A percentile compares a stretch with the other conserved stretches of the same genome.
These are phyloP conservation scores for Penicillium riverlandense DNA, from an alignment of 495 filamentous ascomycete genomes.

Conservation along the genomic window DNA sequence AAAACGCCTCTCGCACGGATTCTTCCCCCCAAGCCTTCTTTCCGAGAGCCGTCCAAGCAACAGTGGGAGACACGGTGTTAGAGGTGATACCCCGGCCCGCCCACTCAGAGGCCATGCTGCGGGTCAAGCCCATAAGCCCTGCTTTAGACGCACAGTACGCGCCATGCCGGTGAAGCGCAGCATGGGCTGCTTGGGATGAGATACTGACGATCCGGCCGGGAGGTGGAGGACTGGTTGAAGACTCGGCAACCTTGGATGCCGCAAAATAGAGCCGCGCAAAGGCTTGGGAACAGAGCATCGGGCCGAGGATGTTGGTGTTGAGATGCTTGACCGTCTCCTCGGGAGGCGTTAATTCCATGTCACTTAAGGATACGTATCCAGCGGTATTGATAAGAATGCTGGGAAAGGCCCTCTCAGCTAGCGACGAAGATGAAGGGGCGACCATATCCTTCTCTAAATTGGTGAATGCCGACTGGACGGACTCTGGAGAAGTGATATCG, in stretches of 20 bases:
- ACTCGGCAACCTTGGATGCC: slow-evolving; percentile 8
- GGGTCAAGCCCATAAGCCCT: slow-evolving; percentile 37
- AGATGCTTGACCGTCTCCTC: slow-evolving; percentile 34
- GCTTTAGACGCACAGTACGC: slow-evolving; percentile 45
- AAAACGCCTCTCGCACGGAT: slow-evolving; percentile 22
- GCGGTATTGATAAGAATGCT: slow-evolving; percentile 37
- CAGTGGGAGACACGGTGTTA: slow-evolving; percentile 33
- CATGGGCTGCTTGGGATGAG: slow-evolving; percentile 32
- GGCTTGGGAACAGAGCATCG: slow-evolving; percentile 37
- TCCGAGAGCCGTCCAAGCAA: slow-evolving; percentile 34
- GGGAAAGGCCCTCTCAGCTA: slow-evolving; percentile 15
- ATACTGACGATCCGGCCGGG: slow-evolving; percentile 33
- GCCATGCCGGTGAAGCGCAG: slow-evolving; percentile 31
- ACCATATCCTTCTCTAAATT: slow-evolving; percentile 15
- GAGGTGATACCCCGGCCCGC: slow-evolving; percentile 26
- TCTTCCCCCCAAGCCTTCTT: slow-evolving; percentile 34
- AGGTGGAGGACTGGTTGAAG: slow-evolving; percentile 12
- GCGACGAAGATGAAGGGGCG: slow-evolving; percentile 6
- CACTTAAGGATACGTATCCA: slow-evolving; percentile 35
- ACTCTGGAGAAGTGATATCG: slow-evolving; percentile 33
- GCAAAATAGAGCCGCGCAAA: slow-evolving; percentile 31
- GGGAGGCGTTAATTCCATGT: slow-evolving; percentile 29
- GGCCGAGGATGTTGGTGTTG: slow-evolving; percentile 28
- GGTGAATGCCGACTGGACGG: slow-evolving; percentile 25
- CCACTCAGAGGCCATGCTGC: slow-evolving; percentile 43